Base-by-base conservation (phyloP, 1,284 basidiomycete species). In the Kwoniella shivajii region DNA sequence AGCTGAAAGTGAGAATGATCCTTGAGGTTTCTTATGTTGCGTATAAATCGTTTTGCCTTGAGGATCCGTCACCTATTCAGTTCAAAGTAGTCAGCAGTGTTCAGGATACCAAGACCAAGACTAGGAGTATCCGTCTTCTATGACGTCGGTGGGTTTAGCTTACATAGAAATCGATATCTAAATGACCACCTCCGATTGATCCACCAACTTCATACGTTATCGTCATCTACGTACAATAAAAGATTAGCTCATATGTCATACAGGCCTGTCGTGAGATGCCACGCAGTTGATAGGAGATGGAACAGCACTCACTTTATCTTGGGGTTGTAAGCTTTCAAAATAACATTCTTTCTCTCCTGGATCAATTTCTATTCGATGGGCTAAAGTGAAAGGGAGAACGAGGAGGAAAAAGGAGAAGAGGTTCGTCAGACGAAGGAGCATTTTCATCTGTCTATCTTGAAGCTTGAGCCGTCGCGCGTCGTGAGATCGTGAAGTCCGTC, bases 91-190 rank as follows among this genome's bases (percentile, higher is more conserved):
- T 41, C 55, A 45, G 39, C 48, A 22, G n/a, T n/a, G n/a, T n/a
- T n/a, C n/a, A n/a, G n/a, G n/a, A n/a, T n/a, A n/a, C n/a, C n/a
- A n/a, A n/a, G n/a, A n/a, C n/a, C n/a, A n/a, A n/a, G 29, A 45
- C 11, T 20, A 31, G 16, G 34, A n/a, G 34, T 30, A 10, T 30
- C 33, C 14, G 4, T 27, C 29, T 26, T 20, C 16, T 5, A 50
- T 22, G 16, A 3, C 18, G 34, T 13, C 6, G 43, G 29, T 6
- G 29, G 6, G 31, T 16, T 20, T 46, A 27, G 80, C 83, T 63
- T 65, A 96, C 90, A 85, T 87, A 92, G 71, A 97, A 95, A 79
- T 99, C 95, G 62, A 99, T 90, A 77, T 99, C 96, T 51, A 99
- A 80, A 70, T 97, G 90, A 1, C 96, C 96, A 29, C 95, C 94